Base-by-base conservation (phyloP, 495 filamentous ascomycete species). In the Penicillium canescens region DNA sequence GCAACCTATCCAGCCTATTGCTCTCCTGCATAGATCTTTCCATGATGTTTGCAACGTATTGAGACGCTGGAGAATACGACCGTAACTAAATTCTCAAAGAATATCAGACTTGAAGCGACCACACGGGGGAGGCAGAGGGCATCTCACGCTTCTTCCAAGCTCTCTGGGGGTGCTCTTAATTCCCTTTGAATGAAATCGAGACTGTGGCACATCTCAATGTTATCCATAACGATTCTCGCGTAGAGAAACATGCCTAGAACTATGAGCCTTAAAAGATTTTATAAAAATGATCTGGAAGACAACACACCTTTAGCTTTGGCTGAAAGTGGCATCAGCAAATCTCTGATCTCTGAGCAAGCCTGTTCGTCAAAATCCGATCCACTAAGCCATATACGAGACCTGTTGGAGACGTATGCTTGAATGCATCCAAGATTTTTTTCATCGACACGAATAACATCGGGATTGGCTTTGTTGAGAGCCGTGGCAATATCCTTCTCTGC, bases 291-390 rank as follows among this genome's bases (percentile, higher is more conserved):
- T n/a, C n/a, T n/a, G n/a, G n/a, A n/a, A n/a, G n/a, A n/a, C 14
- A 3, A n/a, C n/a, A 36, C n/a, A 67, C 40, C 40, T 18, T 42
- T 42, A 20, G 40, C 40, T 13, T 42, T 42, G 16, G 80, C 46
- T 81, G 80, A 50, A 53, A 59, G 49, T 64, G 65, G 20, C 80
- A 78, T 0, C 79, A 77, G 36, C 50, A 74, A 14, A 63, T 40
- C 2, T 3, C 2, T 42, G 3, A 42, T 42, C 7, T 18, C 40
- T 3, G 40, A 13, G 16, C 40, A 7, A 42, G 10, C 23, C 9
- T 42, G 3, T 42, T 42, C 40, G n/a, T 42, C 40, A 7, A 42
- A 42, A 42, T 42, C 40, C n/a, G 40, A 42, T 10, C 16, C 11
- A 42, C 23, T 21, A 1, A 42, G 7, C 40, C 40, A 42, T 42